A percentile compares a stretch with the other conserved stretches of the same genome.
Conservation (phyloP, 495 filamentous ascomycete genomes). For the Physcia stellaris region DNA sequence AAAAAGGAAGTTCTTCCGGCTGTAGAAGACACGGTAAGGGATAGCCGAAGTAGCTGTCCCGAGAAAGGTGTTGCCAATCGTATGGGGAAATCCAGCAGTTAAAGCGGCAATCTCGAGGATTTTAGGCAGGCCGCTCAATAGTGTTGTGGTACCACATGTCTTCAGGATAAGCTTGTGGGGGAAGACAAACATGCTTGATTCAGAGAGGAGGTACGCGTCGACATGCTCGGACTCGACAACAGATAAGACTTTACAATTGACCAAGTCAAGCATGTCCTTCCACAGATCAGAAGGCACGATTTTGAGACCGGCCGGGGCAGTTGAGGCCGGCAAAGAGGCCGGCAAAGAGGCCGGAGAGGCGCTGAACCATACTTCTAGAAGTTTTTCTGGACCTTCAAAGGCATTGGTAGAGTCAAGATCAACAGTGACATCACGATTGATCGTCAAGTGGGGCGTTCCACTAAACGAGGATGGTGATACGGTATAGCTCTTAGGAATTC, state of each 20-base stretch:
- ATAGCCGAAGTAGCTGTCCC: constrained; percentile 60
- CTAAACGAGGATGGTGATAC: constrained; percentile 61
- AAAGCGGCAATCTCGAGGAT: constrained; percentile 83
- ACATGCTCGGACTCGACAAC: constrained; percentile 88
- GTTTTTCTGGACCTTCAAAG: constrained; percentile 98
- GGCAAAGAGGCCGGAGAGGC: constrained; percentile 44
- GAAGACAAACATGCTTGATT: constrained; percentile 99
- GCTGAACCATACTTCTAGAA: constrained; percentile 97
- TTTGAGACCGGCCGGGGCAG: constrained; percentile 70
- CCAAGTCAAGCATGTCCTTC: constrained; percentile 94
- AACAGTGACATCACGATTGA: constrained; percentile 89
- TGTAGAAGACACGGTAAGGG: constrained; percentile 96
- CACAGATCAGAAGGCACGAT: constrained; percentile 69
- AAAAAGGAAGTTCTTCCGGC: constrained; percentile 95
- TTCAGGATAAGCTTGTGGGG: constrained; percentile 98
- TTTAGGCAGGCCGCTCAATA: constrained; percentile 75
- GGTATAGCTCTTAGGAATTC: constrained; percentile 66
- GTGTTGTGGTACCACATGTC: constrained; percentile 95
- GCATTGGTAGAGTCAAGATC: constrained; percentile 94
- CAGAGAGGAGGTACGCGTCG: constrained; percentile 93
- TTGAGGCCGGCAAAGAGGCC: constrained; percentile 48
- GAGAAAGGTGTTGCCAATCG: constrained; percentile 29
- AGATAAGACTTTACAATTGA: constrained; percentile 97
- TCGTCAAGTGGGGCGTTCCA: constrained; percentile 77
- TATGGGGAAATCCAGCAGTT: constrained; percentile 71